Evolutionary conservation across 768 basidiomycete genomes (phyloP), one percentile per base, ranked within the genome.

Genomic region (Amanita muscaria): DNA sequence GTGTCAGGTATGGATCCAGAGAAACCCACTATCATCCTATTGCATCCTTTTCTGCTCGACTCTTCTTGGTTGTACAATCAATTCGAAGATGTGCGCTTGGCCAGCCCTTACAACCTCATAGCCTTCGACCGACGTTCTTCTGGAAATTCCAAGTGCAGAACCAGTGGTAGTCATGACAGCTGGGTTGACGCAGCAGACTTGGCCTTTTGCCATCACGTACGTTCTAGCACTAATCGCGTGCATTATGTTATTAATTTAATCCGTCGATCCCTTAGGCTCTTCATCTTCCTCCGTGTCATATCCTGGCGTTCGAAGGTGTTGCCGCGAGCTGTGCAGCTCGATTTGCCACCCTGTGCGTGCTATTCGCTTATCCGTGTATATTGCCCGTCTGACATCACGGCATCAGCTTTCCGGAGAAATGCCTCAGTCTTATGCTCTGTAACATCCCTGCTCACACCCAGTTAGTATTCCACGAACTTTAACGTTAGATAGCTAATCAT

Each of bases 181-280:
- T 89, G 83, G 77, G 83, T 87, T 5, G 77, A 84, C 32, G 83
- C 85, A 2, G 87, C 84, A 27, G 86, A 88, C 64, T 54, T 88
- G 29, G 86, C 82, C 3, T 68, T 74, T 12, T 78, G 75, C 41
- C 73, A 74, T 51, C 74, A 77, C 61, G 83, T 80, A 49, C 34
- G 75, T 65, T 40, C 18, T 46, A 9, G 22, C 29, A 10, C 41
- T 42, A 19, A 12, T 29, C 27, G 27, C 33, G n/a, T n/a, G n/a
- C 30, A 21, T 33, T 42, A 9, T 19, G 15, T 15, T 23, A 4
- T n/a, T 3, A 12, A 32, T 30, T 25, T 34, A 23, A 22, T 19
- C 21, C 19, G 16, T 25, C 9, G n/a, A 21, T 21, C 8, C 19
- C 9, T 11, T 41, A 88, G 81, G 63, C 67, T 10, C 70, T 89